These are phyloP conservation scores for Eucalyptus guilfoylei DNA, from an alignment of 345 rosid genomes.

Conservation along the genomic window DNA sequence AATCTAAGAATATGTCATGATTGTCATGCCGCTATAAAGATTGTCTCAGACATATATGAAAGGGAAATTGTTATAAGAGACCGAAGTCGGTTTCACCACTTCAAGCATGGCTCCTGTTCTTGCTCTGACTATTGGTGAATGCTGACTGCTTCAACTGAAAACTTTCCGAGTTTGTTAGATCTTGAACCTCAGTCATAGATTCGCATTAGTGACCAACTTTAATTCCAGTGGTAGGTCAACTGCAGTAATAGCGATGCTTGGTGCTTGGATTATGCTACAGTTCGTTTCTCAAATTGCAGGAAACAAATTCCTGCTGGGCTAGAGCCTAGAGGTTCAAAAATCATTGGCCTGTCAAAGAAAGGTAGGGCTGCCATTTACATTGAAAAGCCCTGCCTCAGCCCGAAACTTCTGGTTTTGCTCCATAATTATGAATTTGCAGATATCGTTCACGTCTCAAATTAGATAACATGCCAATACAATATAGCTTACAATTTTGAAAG, in stretches of 20 bases:
- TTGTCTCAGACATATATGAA: conserved; percentile 43
- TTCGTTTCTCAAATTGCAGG: not conserved
- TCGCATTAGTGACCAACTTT: not conserved
- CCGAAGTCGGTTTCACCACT: conserved; percentile 74
- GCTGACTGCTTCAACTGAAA: not conserved
- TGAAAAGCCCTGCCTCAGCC: not conserved
- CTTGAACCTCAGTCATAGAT: not conserved
- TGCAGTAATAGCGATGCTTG: not conserved
- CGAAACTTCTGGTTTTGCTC: not conserved
- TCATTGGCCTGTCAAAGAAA: not conserved
- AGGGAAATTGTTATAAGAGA: conserved; percentile 64
- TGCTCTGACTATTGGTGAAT: conserved; percentile 74
- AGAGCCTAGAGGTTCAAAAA: not conserved
- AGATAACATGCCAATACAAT: not conserved
- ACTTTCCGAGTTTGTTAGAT: not conserved
- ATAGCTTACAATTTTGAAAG: not conserved
- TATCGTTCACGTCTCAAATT: not conserved
- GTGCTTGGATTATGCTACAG: not conserved
- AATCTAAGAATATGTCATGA: conserved; percentile 68
- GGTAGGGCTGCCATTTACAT: not conserved
- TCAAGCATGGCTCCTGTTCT: conserved; percentile 63
- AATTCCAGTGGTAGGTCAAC: not conserved
- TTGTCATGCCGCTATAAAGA: conserved; percentile 69
- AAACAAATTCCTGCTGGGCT: not conserved
- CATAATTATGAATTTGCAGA: not conserved